A percentile compares a stretch with the other conserved stretches of the same genome.
phyloP scores from a whole-genome alignment of 768 basidiomycete species.

The Mycena floridula region DNA sequence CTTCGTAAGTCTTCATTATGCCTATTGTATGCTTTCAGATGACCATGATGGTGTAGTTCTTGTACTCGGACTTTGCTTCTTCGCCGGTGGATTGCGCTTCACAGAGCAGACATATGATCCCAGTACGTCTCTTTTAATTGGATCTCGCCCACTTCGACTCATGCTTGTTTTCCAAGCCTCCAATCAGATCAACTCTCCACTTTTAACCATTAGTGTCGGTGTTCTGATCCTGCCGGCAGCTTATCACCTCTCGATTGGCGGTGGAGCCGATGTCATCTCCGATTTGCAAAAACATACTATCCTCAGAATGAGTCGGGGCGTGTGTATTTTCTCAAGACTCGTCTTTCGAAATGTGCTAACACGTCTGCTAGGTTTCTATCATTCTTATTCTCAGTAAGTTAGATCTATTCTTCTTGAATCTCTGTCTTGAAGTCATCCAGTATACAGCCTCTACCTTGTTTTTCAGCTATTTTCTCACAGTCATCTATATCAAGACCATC shows the following conservation, averaged over 20 bases:
- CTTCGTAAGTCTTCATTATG: slow-evolving; percentile 34
- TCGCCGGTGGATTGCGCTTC: slow-evolving; percentile 72
- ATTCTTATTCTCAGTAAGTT: slow-evolving; percentile 68
- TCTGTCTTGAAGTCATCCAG: slow-evolving; percentile 26
- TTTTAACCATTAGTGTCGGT: slow-evolving; percentile 71
- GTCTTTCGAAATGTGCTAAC: not conserved
- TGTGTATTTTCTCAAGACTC: slow-evolving; percentile 26
- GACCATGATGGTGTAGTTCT: slow-evolving; percentile 43
- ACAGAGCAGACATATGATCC: slow-evolving; percentile 74
- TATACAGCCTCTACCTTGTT: slow-evolving; percentile 64
- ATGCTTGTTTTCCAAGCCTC: slow-evolving; percentile 37
- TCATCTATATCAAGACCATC: slow-evolving; percentile 52
- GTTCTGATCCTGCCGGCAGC: slow-evolving; percentile 76
- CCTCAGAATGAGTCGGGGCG: slow-evolving; percentile 72
- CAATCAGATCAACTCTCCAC: slow-evolving; percentile 66
- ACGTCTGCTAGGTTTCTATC: slow-evolving; percentile 53
- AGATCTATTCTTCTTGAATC: not conserved
- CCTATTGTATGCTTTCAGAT: slow-evolving; percentile 1
- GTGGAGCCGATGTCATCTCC: slow-evolving; percentile 13
- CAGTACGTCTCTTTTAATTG: slow-evolving; percentile 35
- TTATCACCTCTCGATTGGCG: slow-evolving; percentile 46
- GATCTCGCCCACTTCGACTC: not conserved
- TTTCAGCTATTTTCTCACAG: slow-evolving; percentile 82
- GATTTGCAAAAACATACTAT: slow-evolving; percentile 40
- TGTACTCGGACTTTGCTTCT: slow-evolving; percentile 81